phyloP scores from a whole-genome alignment of 75 land plant genomes.

The Sequoia sempervirens region DNA sequence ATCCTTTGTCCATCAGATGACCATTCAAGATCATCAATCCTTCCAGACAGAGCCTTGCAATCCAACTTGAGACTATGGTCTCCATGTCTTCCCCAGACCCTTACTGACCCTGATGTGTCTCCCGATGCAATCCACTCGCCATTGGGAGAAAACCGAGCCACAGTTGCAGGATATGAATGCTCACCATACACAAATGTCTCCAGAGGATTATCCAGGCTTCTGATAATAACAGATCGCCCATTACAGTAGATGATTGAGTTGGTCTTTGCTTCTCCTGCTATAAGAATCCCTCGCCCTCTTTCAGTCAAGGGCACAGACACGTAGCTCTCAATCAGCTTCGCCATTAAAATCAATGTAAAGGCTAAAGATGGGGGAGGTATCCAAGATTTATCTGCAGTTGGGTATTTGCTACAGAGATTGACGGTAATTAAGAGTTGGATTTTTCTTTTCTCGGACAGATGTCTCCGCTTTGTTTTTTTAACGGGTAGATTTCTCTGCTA shows the following conservation, averaged over 20 bases:
- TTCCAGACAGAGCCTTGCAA: slow-evolving; percentile 67
- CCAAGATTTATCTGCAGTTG: background rate
- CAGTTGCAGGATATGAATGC: slow-evolving; percentile 83
- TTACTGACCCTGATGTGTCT: slow-evolving; percentile 77
- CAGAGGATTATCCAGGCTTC: slow-evolving; percentile 60
- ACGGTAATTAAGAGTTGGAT: background rate
- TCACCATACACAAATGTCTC: slow-evolving; percentile 68
- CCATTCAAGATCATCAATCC: slow-evolving; percentile 95
- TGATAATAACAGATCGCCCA: slow-evolving; percentile 81
- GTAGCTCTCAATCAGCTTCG: slow-evolving; percentile 65
- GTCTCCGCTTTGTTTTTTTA: too few species aligned
- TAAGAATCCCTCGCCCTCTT: slow-evolving; percentile 89
- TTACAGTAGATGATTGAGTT: slow-evolving; percentile 76
- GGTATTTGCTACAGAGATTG: background rate
- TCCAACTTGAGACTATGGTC: slow-evolving; percentile 80
- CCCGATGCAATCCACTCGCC: slow-evolving; percentile 99
- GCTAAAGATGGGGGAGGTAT: background rate
- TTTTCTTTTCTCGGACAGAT: too few species aligned
- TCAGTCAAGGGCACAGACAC: slow-evolving; percentile 82
- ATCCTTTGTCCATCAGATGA: slow-evolving; percentile 80
- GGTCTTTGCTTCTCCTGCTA: slow-evolving; percentile 79
- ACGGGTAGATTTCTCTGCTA: background rate
- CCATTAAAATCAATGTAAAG: slow-evolving; percentile 24
- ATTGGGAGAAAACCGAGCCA: slow-evolving; percentile 92
- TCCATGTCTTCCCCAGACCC: slow-evolving; percentile 79